Evolutionary conservation across 345 rosid genomes (phyloP).

Genomic region (Sisymbrium altissimum): DNA sequence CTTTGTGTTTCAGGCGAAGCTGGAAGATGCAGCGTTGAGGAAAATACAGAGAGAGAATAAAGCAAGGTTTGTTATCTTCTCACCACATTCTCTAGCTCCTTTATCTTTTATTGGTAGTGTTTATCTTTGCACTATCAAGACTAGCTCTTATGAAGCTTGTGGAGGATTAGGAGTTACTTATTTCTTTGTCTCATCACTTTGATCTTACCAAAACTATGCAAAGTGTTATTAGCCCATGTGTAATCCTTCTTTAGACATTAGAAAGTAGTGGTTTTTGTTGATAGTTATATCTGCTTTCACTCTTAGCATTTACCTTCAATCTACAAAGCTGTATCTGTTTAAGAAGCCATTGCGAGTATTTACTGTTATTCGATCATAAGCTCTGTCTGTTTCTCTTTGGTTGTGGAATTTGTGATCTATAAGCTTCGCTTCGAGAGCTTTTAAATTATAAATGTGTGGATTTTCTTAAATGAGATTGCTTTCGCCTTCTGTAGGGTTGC

Average conservation of each 20-base stretch:
- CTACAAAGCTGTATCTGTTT: background rate
- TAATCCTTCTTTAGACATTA: background rate
- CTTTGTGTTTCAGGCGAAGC: slow-evolving; percentile 45
- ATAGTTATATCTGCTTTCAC: background rate
- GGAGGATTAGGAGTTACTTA: background rate
- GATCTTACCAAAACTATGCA: background rate
- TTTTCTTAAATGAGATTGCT: slow-evolving; percentile 8
- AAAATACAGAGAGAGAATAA: slow-evolving; percentile 59
- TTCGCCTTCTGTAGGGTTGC: slow-evolving; percentile 36
- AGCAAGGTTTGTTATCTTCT: slow-evolving; percentile 42
- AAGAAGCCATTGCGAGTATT: background rate
- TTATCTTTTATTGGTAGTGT: background rate
- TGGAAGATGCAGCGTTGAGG: slow-evolving; percentile 57
- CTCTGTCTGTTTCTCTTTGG: background rate
- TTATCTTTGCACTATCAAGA: background rate
- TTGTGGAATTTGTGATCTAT: background rate
- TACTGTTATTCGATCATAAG: background rate
- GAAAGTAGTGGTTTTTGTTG: background rate
- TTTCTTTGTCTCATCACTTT: too few relatives aligned
- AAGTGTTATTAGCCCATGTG: background rate
- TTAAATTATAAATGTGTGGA: background rate
- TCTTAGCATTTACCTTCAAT: too few relatives aligned
- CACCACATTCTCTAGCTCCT: background rate
- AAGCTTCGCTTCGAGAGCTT: background rate
- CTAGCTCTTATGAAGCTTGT: slow-evolving; percentile 2